Evolutionary conservation across 495 filamentous ascomycete genomes (phyloP).

Genomic region (Tuber brumale): DNA sequence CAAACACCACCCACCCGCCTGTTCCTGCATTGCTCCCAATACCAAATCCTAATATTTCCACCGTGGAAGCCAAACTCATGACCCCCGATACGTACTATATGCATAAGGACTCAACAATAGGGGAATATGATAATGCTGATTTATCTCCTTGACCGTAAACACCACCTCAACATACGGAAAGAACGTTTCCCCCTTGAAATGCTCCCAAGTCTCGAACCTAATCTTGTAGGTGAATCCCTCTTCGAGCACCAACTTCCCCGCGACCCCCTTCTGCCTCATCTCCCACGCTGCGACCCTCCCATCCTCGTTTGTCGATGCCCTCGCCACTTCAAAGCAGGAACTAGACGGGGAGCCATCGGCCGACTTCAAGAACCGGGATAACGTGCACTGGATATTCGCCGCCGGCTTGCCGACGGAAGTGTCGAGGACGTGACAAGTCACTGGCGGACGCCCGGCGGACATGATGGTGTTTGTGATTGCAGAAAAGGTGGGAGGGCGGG

Average conservation of each 20-base stretch:
- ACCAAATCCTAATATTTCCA: not conserved
- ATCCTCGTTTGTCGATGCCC: slow-evolving; percentile 71
- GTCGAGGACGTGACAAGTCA: slow-evolving; percentile 60
- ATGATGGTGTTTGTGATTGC: slow-evolving; percentile 36
- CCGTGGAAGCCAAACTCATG: slow-evolving; percentile 41
- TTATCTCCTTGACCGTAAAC: slow-evolving; percentile 63
- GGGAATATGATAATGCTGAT: slow-evolving; percentile 86
- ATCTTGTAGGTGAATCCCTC: slow-evolving; percentile 37
- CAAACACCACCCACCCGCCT: not conserved
- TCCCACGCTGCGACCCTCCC: slow-evolving; percentile 75
- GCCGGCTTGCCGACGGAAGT: slow-evolving; percentile 58
- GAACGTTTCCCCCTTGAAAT: slow-evolving; percentile 63
- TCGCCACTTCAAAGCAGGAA: slow-evolving; percentile 48
- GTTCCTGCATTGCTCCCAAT: not conserved
- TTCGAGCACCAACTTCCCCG: slow-evolving; percentile 21
- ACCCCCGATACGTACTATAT: slow-evolving; percentile 89
- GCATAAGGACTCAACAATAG: slow-evolving; percentile 81
- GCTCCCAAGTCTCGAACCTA: slow-evolving; percentile 40
- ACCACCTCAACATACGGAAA: slow-evolving; percentile 85
- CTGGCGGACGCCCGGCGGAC: slow-evolving; percentile 47
- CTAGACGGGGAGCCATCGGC: slow-evolving; percentile 35
- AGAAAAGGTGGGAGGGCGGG: slow-evolving; percentile 21
- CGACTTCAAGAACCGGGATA: slow-evolving; percentile 51
- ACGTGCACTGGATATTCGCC: slow-evolving; percentile 70
- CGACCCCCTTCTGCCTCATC: slow-evolving; percentile 31